Percentiles rank a stretch among this genome's conserved stretches.
Evolutionary conservation across 164 flowering plant genomes (phyloP).

Genomic region (Platanus orientalis): DNA sequence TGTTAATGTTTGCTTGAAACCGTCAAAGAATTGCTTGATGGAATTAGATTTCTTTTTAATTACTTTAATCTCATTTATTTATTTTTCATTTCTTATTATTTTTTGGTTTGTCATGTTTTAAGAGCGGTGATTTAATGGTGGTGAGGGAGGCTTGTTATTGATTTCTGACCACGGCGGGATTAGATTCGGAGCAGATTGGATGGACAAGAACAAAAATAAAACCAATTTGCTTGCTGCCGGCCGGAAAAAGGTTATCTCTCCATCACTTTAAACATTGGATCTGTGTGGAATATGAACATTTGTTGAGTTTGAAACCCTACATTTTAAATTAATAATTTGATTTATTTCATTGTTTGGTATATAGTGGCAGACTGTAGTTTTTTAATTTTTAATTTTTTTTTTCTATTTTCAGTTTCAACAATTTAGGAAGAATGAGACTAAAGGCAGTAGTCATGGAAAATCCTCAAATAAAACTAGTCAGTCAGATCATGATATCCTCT

Average conservation of each 20-base stretch:
- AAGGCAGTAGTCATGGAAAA: constrained; percentile 53
- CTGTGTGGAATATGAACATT: not conserved
- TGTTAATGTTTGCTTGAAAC: too few relatives aligned
- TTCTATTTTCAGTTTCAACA: constrained; percentile 78
- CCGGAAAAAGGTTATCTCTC: constrained; percentile 61
- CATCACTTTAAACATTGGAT: not conserved
- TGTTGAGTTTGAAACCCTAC: too few relatives aligned
- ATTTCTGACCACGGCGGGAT: constrained; percentile 13
- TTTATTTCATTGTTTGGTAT: not conserved
- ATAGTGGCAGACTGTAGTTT: not conserved
- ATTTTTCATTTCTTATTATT: too few relatives aligned
- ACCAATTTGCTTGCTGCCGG: constrained; percentile 87
- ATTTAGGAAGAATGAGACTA: constrained; percentile 74
- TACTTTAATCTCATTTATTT: too few relatives aligned
- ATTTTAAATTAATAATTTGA: not conserved
- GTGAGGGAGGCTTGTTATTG: constrained; percentile 18
- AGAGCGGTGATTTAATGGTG: too few relatives aligned
- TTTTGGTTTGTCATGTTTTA: too few relatives aligned
- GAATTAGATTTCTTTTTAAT: too few relatives aligned
- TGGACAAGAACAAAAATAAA: constrained; percentile 80
- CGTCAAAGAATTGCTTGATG: too few relatives aligned
- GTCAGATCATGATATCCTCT: constrained; percentile 42
- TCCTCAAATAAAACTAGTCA: constrained; percentile 47
- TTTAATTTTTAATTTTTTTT: constrained; percentile 1
- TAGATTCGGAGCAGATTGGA: constrained; percentile 31